Conservation (phyloP, 2,329 filamentous ascomycete species). For the Fusarium chlamydosporum region DNA sequence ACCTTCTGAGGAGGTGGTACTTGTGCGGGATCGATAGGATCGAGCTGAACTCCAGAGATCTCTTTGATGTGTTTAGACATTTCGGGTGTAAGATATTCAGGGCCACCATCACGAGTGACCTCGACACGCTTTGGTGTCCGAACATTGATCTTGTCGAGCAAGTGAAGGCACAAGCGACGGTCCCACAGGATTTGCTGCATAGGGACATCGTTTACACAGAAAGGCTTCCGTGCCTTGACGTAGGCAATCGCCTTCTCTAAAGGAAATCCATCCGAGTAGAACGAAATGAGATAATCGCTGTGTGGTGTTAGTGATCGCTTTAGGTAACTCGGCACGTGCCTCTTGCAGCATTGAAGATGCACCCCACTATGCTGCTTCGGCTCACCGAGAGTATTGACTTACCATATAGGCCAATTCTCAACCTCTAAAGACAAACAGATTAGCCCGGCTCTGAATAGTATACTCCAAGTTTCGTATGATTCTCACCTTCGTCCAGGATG, state of each 20-base stretch:
- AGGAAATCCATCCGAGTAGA: conserved; percentile 98
- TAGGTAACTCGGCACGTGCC: conserved; percentile 48
- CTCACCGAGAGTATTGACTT: conserved; percentile 57
- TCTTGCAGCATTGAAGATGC: conserved; percentile 38
- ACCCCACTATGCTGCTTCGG: conserved; percentile 54
- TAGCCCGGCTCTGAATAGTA: conserved; percentile 28
- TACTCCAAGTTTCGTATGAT: conserved; percentile 9
- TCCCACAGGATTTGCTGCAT: conserved; percentile 99
- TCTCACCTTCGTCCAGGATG: conserved; percentile 87
- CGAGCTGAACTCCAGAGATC: conserved; percentile 81
- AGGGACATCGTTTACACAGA: conserved; percentile 96
- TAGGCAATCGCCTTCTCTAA: conserved; percentile 98
- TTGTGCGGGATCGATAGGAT: conserved; percentile 75
- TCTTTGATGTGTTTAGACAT: conserved; percentile 85
- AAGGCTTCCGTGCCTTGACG: conserved; percentile 91
- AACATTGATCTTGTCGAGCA: conserved; percentile 90
- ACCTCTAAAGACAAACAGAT: conserved; percentile 68
- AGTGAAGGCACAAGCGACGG: conserved; percentile 86
- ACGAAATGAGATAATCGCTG: conserved; percentile 94
- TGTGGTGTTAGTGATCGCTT: conserved; percentile 41
- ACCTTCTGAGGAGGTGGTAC: conserved; percentile 78
- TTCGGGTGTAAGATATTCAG: conserved; percentile 81
- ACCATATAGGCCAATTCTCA: conserved; percentile 95
- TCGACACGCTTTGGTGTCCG: conserved; percentile 90
- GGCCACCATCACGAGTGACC: conserved; percentile 93